Base-by-base conservation (phyloP, 192 early-diverging fungal genomes). In the Podila epigama region DNA sequence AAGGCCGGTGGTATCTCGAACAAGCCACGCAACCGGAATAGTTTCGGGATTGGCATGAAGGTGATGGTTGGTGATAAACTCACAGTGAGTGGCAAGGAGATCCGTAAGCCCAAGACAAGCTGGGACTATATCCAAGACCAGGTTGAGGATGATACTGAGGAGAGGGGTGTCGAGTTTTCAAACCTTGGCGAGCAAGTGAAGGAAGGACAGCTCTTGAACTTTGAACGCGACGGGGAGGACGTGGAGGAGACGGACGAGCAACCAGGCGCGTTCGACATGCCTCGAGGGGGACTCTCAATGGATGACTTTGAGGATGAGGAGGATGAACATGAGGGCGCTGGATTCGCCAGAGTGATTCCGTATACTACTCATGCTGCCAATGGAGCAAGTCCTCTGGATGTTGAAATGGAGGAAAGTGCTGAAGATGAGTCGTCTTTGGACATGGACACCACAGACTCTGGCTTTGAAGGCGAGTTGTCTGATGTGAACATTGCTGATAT, bases 51-150 rank as follows among this genome's bases (percentile, higher is more conserved):
- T 51, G 63, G 65, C 13, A 77, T 77, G 73, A 77, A 77, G 48
- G 66, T 68, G 54, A 77, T 77, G 73, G 73, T 77, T 10, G 66
- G 66, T 44, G 66, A 77, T 56, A 77, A 77, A 50, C 40, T 68
- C 8, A 77, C 66, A 0, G 73, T 68, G 11, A 66, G 63, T 31
- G 73, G 73, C 44, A 77, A 77, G 61, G 73, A 77, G 40, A 77
- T 77, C 50, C 52, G 73, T 20, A 68, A 63, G 51, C 73, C 73
- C 20, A 77, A 68, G 51, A 77, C 73, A 5, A 77, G 73, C 37
- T 77, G 73, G 73, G 73, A 77, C 44, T 68, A 68, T 25, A 61
- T 77, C 13, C 73, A 68, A 40, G 73, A 63, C 13, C 65, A 68
- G 50, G 56, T 77, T 2, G 53, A 66, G 5, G 64, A 66, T 7